Conservation (phyloP, 1,139 yeast species). For the Taiozyma sp. region DNA sequence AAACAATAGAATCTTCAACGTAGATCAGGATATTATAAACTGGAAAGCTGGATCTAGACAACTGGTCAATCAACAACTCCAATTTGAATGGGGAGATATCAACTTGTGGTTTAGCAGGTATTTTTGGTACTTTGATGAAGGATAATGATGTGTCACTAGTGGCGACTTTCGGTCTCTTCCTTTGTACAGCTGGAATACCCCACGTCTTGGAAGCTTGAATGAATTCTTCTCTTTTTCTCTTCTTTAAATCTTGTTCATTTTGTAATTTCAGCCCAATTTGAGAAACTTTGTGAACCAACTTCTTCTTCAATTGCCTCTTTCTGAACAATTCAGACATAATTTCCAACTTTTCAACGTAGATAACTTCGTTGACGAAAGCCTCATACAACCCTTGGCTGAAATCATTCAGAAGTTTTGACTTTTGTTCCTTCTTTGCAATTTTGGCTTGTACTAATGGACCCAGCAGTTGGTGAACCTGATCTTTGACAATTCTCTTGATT, state of each 20-base stretch:
- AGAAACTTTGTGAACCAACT: conserved; percentile 26
- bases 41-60: conserved; percentile 10
- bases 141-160: neutral
- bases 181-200: conserved; percentile 31
- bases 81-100: conserved; percentile 16
- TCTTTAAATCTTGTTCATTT: conserved; percentile 27
- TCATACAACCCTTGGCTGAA: conserved; percentile 46
- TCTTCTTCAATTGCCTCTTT: conserved; percentile 26
- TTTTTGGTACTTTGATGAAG: conserved; percentile 1
- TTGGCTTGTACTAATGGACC: conserved; percentile 5
- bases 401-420: conserved; percentile 31
- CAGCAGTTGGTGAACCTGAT: neutral
- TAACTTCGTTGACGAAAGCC: conserved; percentile 57
- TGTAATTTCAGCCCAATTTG: conserved; percentile 27
- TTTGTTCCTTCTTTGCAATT: conserved; percentile 29
- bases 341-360: conserved; percentile 39
- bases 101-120: conserved; percentile 6
- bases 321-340: conserved; percentile 36
- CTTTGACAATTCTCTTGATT: conserved; percentile 20
- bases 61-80: conserved; percentile 15
- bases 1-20: conserved; percentile 15
- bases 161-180: conserved; percentile 12
- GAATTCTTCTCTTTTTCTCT: conserved; percentile 42
- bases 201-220: conserved; percentile 28
- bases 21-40: conserved; percentile 25